Percentiles rank a stretch among this genome's conserved stretches.
phyloP scores from a whole-genome alignment of 2,329 filamentous ascomycete genomes.

The Paecilomyces niveus region DNA sequence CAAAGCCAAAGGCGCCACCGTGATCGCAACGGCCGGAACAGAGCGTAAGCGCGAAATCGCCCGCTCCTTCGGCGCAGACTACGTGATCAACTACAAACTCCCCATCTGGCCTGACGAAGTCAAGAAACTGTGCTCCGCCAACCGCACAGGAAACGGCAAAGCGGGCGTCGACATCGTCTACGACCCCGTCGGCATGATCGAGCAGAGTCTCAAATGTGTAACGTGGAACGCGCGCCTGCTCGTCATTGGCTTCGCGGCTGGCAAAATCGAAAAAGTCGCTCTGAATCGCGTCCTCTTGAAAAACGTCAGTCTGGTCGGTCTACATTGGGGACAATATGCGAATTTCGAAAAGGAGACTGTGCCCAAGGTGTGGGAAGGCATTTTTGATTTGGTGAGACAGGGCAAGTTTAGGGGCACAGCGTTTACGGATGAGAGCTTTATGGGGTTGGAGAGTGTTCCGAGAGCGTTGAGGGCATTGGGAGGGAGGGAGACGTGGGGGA shows the following conservation, averaged over 20 bases:
- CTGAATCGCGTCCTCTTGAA: slow-evolving; percentile 90
- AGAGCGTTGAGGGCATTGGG: slow-evolving; percentile 71
- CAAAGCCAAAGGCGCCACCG: slow-evolving; percentile 82
- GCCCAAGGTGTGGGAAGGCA: slow-evolving; percentile 69
- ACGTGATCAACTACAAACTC: slow-evolving; percentile 71
- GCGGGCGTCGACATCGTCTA: slow-evolving; percentile 84
- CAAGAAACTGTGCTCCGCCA: slow-evolving; percentile 53
- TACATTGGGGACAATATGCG: slow-evolving; percentile 87
- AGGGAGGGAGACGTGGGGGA: slow-evolving; percentile 82
- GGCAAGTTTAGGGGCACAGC: slow-evolving; percentile 77
- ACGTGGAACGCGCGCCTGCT: slow-evolving; percentile 88
- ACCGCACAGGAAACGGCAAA: slow-evolving; percentile 57
- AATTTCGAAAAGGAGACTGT: slow-evolving; percentile 65
- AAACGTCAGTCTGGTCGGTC: slow-evolving; percentile 82
- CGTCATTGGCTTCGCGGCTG: slow-evolving; percentile 82
- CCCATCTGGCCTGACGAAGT: slow-evolving; percentile 62
- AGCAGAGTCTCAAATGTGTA: slow-evolving; percentile 80
- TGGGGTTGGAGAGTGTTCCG: slow-evolving; percentile 72
- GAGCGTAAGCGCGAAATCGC: slow-evolving; percentile 74
- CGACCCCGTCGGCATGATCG: slow-evolving; percentile 86
- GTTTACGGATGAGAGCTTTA: slow-evolving; percentile 74
- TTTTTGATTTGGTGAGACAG: slow-evolving; percentile 67
- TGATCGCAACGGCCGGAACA: slow-evolving; percentile 86
- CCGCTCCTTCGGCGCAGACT: slow-evolving; percentile 73
- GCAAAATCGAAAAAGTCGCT: slow-evolving; percentile 81